These are phyloP conservation scores for Nakaseomyces nivariensis DNA, from an alignment of 1,139 yeast genomes.

Conservation along the genomic window DNA sequence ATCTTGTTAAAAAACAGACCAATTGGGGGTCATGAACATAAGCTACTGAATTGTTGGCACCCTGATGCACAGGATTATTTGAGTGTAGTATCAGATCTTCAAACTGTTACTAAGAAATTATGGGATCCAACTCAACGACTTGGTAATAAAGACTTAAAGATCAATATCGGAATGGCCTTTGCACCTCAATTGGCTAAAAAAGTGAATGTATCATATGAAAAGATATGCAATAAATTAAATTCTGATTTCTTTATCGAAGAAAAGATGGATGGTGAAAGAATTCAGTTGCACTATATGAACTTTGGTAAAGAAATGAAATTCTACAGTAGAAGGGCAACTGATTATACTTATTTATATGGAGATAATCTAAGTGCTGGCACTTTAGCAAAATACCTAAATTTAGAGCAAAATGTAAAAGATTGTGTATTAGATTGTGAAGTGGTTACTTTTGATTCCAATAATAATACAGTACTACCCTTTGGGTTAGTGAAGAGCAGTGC, in stretches of 20 bases:
- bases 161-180: slow-evolving; percentile 47
- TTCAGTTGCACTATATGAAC: slow-evolving; percentile 51
- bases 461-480: slow-evolving; percentile 59
- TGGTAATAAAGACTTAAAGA: slow-evolving; percentile 35
- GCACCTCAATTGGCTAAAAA: slow-evolving; percentile 63
- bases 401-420: slow-evolving; percentile 37
- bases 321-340: slow-evolving; percentile 61
- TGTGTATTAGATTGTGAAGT: slow-evolving; percentile 82
- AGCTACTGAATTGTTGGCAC: slow-evolving; percentile 63
- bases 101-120: slow-evolving; percentile 51
- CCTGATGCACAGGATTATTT: slow-evolving; percentile 64
- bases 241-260: slow-evolving; percentile 68
- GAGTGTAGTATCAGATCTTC: slow-evolving; percentile 58
- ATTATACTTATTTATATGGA: slow-evolving; percentile 70
- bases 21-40: slow-evolving; percentile 50
- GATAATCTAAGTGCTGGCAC: slow-evolving; percentile 43
- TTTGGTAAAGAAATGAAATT: slow-evolving; percentile 42
- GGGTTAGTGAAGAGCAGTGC: slow-evolving; percentile 73
- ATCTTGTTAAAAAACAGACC: slow-evolving; percentile 53
- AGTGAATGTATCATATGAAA: slow-evolving; percentile 39
- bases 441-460: slow-evolving; percentile 70
- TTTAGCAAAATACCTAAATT: slow-evolving; percentile 44
- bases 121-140: slow-evolving; percentile 41
- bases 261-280: slow-evolving; percentile 88
- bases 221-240: slow-evolving; percentile 38